Conservation (phyloP, 73 alveolate species). For the Paramecium biaurelia region DNA sequence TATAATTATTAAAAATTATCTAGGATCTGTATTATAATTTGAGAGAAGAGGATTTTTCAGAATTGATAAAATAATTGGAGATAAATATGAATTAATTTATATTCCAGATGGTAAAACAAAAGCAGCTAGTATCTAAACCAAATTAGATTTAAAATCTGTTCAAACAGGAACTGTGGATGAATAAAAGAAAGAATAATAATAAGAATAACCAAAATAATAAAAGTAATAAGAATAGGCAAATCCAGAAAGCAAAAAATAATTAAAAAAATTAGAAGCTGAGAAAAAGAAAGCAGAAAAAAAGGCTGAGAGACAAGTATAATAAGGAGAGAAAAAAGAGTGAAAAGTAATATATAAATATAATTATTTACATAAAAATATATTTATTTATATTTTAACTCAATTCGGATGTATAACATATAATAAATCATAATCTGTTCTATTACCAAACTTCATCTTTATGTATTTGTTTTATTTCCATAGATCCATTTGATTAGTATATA, state of each 20-base stretch:
- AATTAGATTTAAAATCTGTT: neutral
- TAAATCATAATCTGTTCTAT: neutral
- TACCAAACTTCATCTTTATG: neutral
- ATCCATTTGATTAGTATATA: neutral
- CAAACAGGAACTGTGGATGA: neutral
- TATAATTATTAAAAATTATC: neutral
- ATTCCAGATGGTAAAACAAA: conserved; percentile 97
- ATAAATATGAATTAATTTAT: conserved; percentile 73
- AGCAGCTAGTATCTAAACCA: conserved; percentile 53
- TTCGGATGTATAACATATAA: neutral
- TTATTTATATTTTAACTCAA: neutral
- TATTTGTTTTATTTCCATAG: neutral
- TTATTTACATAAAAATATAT: neutral
- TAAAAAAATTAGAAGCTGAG: conserved; percentile 12
- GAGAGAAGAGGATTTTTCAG: conserved; percentile 97
- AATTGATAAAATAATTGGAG: conserved; percentile 83
- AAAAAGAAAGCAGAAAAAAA: conserved; percentile 16
- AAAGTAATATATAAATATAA: neutral
- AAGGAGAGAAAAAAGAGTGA: conserved; percentile 6
- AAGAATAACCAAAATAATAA: conserved; percentile 58
- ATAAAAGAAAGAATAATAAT: conserved; percentile 65
- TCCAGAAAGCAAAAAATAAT: conserved; percentile 23
- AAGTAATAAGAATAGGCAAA: conserved; percentile 44
- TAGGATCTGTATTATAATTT: conserved; percentile 82
- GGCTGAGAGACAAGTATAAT: neutral